Base-by-base conservation (phyloP, 805 yeast genomes). In the Kluyveromyces siamensis region DNA sequence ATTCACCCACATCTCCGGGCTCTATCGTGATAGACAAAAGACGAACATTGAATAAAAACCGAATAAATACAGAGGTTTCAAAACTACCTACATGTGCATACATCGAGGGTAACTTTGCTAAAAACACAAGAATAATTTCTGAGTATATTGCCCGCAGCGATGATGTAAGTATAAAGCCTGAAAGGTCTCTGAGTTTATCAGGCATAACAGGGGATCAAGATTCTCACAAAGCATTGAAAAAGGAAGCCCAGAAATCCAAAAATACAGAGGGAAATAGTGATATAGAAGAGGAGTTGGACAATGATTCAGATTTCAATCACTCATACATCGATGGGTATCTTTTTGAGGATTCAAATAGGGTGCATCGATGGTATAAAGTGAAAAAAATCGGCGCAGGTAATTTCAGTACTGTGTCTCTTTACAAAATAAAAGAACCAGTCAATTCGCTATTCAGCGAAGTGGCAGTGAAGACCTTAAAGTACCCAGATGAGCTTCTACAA, bases 391-490 rank as follows among this genome's bases (percentile, higher is more conserved):
- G 95, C 1, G 56, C 69, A 18, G 95, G 95, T 0, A 76, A 81
- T 27, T 85, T 84, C 62, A 81, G 88, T 61, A 73, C 72, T 8
- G 93, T 85, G 10, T 72, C 77, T 16, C 57, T 77, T 14, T 84
- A 77, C 6, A 63, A 63, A 38, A 56, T 67, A 2, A 43, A 62
- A 0, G 63, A 61, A 13, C 52, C 55, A 19, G 21, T 43, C 2
- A 51, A 52, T 1, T 40, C 55, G 11, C 40, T 49, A 1, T 30
- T 52, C 17, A 46, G 50, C 5, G 48, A 60, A 25, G 83, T 82
- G 4, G 97, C 97, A 0, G 75, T 91, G 37, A 91, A 91, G 62
- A 76, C 86, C 41, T 72, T 80, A 6, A 66, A 66, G 16, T 66
- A 77, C 39, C 71, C 72, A 1, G 58, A 53, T 11, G 59, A 61